phyloP scores from a whole-genome alignment of 139 green algal genomes.

The Chlamydomonas applanata region DNA sequence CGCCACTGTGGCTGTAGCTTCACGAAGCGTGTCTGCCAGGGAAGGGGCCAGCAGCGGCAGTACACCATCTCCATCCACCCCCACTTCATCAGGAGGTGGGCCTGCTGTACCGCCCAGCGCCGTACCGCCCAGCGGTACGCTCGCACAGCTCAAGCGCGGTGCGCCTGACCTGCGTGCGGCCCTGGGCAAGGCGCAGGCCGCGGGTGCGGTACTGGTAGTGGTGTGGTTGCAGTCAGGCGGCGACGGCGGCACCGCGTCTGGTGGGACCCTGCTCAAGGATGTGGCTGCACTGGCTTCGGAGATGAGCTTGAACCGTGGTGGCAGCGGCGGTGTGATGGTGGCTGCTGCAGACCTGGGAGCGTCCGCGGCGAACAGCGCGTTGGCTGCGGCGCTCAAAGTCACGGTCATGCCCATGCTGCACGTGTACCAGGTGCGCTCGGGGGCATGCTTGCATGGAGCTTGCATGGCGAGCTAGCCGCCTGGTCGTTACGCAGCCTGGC shows the following conservation, averaged over 20 bases:
- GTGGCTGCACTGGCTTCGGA: not conserved
- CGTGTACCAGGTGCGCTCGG: constrained; percentile 41
- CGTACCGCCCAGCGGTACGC: too few species aligned
- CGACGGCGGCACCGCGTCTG: constrained; percentile 16
- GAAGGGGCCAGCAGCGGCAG: constrained; percentile 20
- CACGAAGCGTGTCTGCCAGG: too few species aligned
- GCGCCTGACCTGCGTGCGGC: constrained; percentile 58
- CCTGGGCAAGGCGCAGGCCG: constrained; percentile 28
- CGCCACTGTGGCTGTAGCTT: constrained; percentile 10
- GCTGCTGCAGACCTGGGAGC: constrained; percentile 24
- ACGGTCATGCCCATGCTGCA: constrained; percentile 30
- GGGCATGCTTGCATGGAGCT: too few species aligned
- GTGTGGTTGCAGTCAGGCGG: constrained; percentile 37
- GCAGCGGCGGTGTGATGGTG: constrained; percentile 5
- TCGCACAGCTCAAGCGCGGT: constrained; percentile 35
- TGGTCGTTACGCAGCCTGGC: too few species aligned
- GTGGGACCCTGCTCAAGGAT: not conserved
- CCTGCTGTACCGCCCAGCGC: not conserved
- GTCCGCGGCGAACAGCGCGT: constrained; percentile 40
- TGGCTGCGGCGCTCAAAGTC: constrained; percentile 53
- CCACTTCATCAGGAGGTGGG: not conserved
- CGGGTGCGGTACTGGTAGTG: constrained; percentile 30
- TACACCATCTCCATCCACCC: not conserved
- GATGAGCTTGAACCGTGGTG: not conserved
- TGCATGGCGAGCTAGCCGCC: too few species aligned